Evolutionary conservation across 495 filamentous ascomycete species (phyloP).

Genomic region (Penicillium psychrofluorescens): DNA sequence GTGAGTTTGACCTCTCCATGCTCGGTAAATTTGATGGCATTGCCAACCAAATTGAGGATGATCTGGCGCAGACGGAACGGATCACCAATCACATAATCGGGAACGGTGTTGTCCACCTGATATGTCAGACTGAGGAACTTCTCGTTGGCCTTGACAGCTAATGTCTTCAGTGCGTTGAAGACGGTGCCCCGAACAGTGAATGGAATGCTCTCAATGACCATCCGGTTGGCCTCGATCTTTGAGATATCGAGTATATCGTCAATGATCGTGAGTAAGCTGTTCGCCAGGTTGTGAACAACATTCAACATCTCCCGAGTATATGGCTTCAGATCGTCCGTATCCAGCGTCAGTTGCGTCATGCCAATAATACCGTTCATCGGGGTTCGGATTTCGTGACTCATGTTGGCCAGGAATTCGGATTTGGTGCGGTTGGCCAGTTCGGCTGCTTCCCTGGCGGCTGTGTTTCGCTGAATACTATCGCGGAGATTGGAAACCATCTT

Average conservation of each 20-base stretch:
- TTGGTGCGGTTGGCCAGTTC: slow-evolving; percentile 98
- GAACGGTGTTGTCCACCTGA: slow-evolving; percentile 86
- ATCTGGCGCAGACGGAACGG: slow-evolving; percentile 96
- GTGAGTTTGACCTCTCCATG: slow-evolving; percentile 93
- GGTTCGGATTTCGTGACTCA: slow-evolving; percentile 98
- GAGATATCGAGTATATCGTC: slow-evolving; percentile 98
- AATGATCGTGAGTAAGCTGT: slow-evolving; percentile 96
- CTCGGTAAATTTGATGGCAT: slow-evolving; percentile 87
- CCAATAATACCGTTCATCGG: slow-evolving; percentile 86
- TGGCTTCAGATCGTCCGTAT: slow-evolving; percentile 83
- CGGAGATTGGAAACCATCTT: slow-evolving; percentile 96
- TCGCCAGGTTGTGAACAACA: slow-evolving; percentile 95
- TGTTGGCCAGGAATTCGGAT: slow-evolving; percentile 97
- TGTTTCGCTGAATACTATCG: slow-evolving; percentile 96
- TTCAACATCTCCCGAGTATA: slow-evolving; percentile 98
- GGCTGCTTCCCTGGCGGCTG: slow-evolving; percentile 90
- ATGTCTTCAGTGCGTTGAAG: slow-evolving; percentile 94
- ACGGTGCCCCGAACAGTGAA: slow-evolving; percentile 93
- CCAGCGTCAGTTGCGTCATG: slow-evolving; percentile 95
- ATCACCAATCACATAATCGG: slow-evolving; percentile 94
- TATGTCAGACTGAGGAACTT: slow-evolving; percentile 92
- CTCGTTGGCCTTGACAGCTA: slow-evolving; percentile 96
- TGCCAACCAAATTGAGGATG: slow-evolving; percentile 57
- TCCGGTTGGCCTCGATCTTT: slow-evolving; percentile 99
- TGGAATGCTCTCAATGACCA: slow-evolving; percentile 97